These are phyloP conservation scores for Ogataea naganishii DNA, from an alignment of 805 yeast genomes.

Conservation along the genomic window DNA sequence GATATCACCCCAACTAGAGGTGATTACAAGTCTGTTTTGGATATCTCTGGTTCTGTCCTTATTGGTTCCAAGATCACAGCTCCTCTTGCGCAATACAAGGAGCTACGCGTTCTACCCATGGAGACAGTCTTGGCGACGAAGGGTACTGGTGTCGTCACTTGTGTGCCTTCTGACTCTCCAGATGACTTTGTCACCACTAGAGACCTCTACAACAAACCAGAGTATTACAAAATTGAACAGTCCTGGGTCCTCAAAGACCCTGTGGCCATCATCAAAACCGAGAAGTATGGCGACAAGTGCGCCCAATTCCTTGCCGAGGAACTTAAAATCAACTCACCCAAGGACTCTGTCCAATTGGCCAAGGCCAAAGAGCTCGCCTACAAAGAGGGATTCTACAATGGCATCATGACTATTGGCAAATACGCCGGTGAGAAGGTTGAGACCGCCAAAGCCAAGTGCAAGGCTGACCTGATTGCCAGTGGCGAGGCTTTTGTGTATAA, in stretches of 20 bases:
- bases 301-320: conserved; percentile 82
- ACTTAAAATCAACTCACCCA: conserved; percentile 89
- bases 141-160: conserved; percentile 99
- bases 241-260: conserved; percentile 80
- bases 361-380: conserved; percentile 91
- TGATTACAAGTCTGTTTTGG: conserved; percentile 47
- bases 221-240: conserved; percentile 73
- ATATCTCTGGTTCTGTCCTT: conserved; percentile 61
- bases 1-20: conserved; percentile 88
- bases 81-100: conserved; percentile 64
- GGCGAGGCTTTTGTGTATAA: conserved; percentile 84
- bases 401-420: conserved; percentile 70
- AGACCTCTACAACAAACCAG: conserved; percentile 85
- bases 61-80: conserved; percentile 85
- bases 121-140: conserved; percentile 90
- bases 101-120: conserved; percentile 88
- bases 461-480: conserved; percentile 66
- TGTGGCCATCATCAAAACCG: conserved; percentile 68
- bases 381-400: conserved; percentile 94
- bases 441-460: conserved; percentile 80
- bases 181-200: conserved; percentile 86
- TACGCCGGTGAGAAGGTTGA: conserved; percentile 88
- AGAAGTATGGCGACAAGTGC: conserved; percentile 78
- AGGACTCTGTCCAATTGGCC: conserved; percentile 79
- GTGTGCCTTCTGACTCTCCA: conserved; percentile 98